Conservation (phyloP, 2,329 filamentous ascomycete species). For the Arachnomyces sp. region DNA sequence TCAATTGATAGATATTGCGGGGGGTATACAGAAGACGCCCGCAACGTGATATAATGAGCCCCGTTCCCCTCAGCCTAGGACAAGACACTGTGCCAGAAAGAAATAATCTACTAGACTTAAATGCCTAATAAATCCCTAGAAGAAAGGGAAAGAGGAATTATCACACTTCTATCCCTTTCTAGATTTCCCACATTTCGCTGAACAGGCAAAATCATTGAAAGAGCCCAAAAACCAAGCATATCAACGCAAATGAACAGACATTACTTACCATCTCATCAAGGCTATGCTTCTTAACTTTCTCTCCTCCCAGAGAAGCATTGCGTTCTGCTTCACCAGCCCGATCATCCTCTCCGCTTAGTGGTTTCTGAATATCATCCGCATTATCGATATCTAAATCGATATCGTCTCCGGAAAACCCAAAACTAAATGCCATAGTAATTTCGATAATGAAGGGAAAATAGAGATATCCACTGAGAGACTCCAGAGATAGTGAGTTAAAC, state of each 20-base stretch:
- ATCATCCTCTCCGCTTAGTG: constrained; percentile 9
- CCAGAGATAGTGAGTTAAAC: too few relatives aligned
- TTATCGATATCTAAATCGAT: constrained; percentile 44
- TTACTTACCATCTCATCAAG: constrained; percentile 43
- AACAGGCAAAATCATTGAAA: not conserved
- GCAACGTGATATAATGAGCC: too few relatives aligned
- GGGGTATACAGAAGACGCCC: too few relatives aligned
- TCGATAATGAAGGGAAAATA: constrained; percentile 17
- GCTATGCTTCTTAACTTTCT: constrained; percentile 30
- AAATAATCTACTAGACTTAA: too few relatives aligned
- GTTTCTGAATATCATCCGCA: constrained; percentile 19
- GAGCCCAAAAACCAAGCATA: not conserved
- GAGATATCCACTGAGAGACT: too few relatives aligned
- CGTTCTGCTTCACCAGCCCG: constrained; percentile 9
- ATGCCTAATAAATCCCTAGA: too few relatives aligned
- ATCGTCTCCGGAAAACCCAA: constrained; percentile 53
- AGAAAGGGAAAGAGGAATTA: not conserved
- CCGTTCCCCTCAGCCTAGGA: too few relatives aligned
- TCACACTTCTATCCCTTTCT: not conserved
- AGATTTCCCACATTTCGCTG: not conserved
- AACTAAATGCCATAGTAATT: constrained; percentile 39
- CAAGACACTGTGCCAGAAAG: too few relatives aligned
- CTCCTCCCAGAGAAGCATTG: constrained; percentile 18
- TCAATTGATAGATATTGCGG: too few relatives aligned
- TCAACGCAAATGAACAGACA: not conserved